Conservation (phyloP, 352 stramenopile species). For the Phytophthora macrochlamydospora region DNA sequence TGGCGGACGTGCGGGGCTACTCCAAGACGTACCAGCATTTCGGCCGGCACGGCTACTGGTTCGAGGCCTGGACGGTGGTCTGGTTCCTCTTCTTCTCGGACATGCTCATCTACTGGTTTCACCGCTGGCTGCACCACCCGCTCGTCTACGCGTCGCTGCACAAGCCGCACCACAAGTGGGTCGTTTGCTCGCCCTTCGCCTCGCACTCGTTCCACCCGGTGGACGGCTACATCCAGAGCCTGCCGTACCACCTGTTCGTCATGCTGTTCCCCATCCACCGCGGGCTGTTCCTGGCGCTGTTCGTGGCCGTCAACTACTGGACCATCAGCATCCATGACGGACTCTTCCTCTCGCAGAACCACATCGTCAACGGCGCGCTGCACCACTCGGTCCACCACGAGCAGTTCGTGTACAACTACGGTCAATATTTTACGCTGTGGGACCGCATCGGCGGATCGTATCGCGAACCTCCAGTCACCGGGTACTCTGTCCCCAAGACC, state of each 20-base stretch:
- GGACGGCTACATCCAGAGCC: conserved; percentile 71
- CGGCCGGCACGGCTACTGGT: conserved; percentile 45
- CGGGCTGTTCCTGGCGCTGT: conserved; percentile 60
- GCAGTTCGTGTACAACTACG: conserved; percentile 78
- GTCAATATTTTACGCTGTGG: conserved; percentile 81
- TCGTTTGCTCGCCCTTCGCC: conserved; percentile 71
- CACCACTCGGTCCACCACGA: conserved; percentile 74
- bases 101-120: conserved; percentile 86
- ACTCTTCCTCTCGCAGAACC: conserved; percentile 56
- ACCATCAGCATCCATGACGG: conserved; percentile 84
- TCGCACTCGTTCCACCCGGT: conserved; percentile 77
- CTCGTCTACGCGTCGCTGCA: conserved; percentile 64
- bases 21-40: conserved; percentile 56
- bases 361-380: conserved; percentile 65
- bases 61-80: conserved; percentile 50
- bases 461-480: conserved; percentile 39
- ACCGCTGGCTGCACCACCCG: conserved; percentile 73
- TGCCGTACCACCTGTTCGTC: conserved; percentile 74
- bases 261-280: conserved; percentile 72
- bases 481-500: conserved; percentile 18
- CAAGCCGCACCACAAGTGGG: conserved; percentile 83
- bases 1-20: conserved; percentile 66
- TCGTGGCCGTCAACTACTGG: conserved; percentile 75
- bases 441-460: conserved; percentile 72
- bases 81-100: conserved; percentile 78